Evolutionary conservation across 192 early-diverging fungal species (phyloP), one percentile per base, ranked within the genome.

Genomic region (Podila minutissima): DNA sequence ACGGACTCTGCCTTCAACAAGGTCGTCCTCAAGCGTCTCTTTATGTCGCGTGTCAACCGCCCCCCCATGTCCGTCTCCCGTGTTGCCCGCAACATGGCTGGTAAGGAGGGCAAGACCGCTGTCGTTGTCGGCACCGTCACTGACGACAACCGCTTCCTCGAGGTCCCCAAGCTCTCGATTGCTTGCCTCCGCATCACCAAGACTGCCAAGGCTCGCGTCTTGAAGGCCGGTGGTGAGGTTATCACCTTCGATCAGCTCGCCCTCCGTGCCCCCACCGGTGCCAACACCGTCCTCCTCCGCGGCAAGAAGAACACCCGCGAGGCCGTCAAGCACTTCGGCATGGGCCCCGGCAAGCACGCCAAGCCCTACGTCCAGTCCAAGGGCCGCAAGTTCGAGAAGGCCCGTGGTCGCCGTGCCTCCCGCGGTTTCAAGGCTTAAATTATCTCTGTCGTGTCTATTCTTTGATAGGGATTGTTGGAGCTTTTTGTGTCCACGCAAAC

Each of bases 291-390:
- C n/a, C n/a, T n/a, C n/a, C n/a, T n/a, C n/a, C n/a, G n/a, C n/a
- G n/a, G n/a, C n/a, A n/a, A n/a, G n/a, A n/a, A n/a, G n/a, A n/a
- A n/a, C n/a, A n/a, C n/a, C n/a, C n/a, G n/a, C n/a, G n/a, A n/a
- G n/a, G n/a, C n/a, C n/a, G n/a, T n/a, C n/a, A n/a, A 97, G 95
- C 98, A 99, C 93, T 99, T 99, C 84, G 98, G 98, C 37, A 82
- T 82, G 77, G 83, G 83, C 53, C 83, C 83, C 33, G 74, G 82
- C 58, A 82, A 82, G 82, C 61, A 85, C 57, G 67, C 72, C 67
- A 85, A 85, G 84, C 98, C 98, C 74, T 98, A 95, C 87, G 93
- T 99, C 85, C 92, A 94, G 83, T 95, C 95, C 89, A 99, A 99
- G 95, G 98, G 98, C 74, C 94, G 98, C 91, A 99, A 99, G 95